Evolutionary conservation across 2,329 filamentous ascomycete genomes (phyloP).

Genomic region (Neonectria sp.): DNA sequence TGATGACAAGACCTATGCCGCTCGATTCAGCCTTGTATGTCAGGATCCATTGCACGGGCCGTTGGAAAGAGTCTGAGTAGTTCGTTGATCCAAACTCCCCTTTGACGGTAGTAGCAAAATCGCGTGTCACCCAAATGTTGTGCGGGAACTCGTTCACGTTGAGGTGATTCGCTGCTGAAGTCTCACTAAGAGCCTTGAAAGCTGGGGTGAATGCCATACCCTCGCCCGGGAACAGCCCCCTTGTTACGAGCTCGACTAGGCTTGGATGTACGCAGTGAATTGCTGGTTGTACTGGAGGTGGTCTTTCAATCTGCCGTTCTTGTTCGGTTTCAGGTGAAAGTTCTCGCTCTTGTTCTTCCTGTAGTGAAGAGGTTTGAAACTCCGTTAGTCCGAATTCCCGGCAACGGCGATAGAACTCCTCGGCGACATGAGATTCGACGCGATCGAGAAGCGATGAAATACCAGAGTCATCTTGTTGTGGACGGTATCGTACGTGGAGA

Average conservation of each 20-base stretch:
- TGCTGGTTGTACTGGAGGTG: slow-evolving; percentile 40
- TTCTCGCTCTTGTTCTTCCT: slow-evolving; percentile 80
- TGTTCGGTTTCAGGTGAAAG: slow-evolving; percentile 75
- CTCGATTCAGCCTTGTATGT: not conserved
- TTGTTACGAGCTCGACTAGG: slow-evolving; percentile 45
- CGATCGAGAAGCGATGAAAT: not conserved
- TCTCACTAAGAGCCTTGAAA: slow-evolving; percentile 32
- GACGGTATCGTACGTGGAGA: slow-evolving; percentile 65
- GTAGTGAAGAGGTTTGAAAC: slow-evolving; percentile 50
- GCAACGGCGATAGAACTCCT: not conserved
- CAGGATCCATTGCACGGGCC: slow-evolving; percentile 46
- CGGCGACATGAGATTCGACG: fast-evolving
- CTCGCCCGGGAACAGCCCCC: not conserved
- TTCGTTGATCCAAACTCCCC: not conserved
- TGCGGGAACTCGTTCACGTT: slow-evolving; percentile 29
- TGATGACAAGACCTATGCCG: slow-evolving; percentile 25
- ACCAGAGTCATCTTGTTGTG: slow-evolving; percentile 35
- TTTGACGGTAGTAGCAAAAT: slow-evolving; percentile 35
- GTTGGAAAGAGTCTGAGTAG: slow-evolving; percentile 41
- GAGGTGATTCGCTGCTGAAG: slow-evolving; percentile 34
- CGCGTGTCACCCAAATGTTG: slow-evolving; percentile 34
- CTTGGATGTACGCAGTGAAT: slow-evolving; percentile 58
- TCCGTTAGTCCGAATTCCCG: slow-evolving; percentile 25
- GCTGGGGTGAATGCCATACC: slow-evolving; percentile 26
- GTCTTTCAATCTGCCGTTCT: slow-evolving; percentile 69